phyloP scores from a whole-genome alignment of 305 asterid species.

The Euphrasia arctica region DNA sequence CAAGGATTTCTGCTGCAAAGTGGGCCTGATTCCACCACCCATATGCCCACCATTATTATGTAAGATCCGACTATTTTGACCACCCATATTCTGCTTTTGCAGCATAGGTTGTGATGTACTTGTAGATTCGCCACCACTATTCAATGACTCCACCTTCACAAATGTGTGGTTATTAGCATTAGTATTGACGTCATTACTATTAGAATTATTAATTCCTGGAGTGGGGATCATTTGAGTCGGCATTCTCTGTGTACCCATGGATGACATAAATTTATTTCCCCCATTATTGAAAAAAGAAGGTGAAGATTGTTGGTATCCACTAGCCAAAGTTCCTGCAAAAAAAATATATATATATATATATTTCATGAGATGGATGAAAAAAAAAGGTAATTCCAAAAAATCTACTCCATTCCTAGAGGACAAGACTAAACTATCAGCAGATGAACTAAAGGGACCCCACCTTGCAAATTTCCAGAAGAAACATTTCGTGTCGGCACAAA shows the following conservation, averaged over 20 bases:
- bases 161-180: slow-evolving; percentile 43
- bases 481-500: slow-evolving; percentile 46
- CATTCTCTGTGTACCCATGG: slow-evolving; percentile 69
- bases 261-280: slow-evolving; percentile 55
- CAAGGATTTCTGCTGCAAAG: slow-evolving; percentile 76
- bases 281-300: slow-evolving; percentile 57
- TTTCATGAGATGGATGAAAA: slow-evolving; percentile 29
- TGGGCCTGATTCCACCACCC: slow-evolving; percentile 77
- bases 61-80: slow-evolving; percentile 79
- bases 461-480: slow-evolving; percentile 13
- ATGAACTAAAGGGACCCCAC: slow-evolving; percentile 49
- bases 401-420: slow-evolving; percentile 9
- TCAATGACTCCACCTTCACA: slow-evolving; percentile 59
- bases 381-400: slow-evolving; percentile 11
- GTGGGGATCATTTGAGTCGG: slow-evolving; percentile 94
- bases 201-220: slow-evolving; percentile 72
- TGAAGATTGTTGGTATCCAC: slow-evolving; percentile 70
- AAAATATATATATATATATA: slow-evolving; percentile 1
- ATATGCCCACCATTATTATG: slow-evolving; percentile 84
- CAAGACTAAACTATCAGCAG: slow-evolving; percentile 37
- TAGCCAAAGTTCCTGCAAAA: slow-evolving; percentile 57
- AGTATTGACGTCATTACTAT: slow-evolving; percentile 42
- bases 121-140: slow-evolving; percentile 58
- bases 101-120: slow-evolving; percentile 59
- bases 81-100: slow-evolving; percentile 77